Percentiles rank a stretch among this genome's conserved stretches.
phyloP scores from a whole-genome alignment of 208 protist species.

The Acanthamoeba lenticulata region DNA sequence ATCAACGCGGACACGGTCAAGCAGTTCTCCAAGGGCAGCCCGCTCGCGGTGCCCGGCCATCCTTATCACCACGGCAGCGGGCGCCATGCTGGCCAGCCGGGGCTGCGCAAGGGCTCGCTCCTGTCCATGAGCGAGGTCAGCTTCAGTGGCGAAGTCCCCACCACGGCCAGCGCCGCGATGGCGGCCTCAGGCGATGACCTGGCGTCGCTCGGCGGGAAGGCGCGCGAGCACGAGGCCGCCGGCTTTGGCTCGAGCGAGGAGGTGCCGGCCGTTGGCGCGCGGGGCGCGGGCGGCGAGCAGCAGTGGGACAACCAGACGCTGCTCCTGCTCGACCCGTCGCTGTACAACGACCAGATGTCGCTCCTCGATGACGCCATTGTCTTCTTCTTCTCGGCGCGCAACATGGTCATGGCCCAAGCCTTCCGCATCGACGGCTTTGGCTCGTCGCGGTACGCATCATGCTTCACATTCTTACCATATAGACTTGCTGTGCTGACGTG shows the following conservation, averaged over 20 bases:
- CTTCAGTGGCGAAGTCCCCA: background rate
- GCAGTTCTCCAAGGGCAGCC: background rate
- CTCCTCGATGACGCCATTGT: conserved; percentile 11
- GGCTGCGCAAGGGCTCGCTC: background rate
- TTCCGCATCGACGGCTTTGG: conserved; percentile 58
- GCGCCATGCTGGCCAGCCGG: background rate
- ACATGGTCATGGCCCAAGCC: conserved; percentile 57
- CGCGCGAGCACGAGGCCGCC: background rate
- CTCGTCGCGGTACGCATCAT: background rate
- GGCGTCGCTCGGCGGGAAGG: background rate
- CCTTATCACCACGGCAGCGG: background rate
- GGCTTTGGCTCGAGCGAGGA: background rate
- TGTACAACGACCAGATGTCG: conserved; percentile 46
- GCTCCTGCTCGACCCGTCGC: conserved; percentile 10
- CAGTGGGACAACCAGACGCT: background rate
- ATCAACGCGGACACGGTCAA: conserved; percentile 51
- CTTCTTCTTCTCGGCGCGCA: conserved; percentile 60
- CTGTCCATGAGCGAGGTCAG: background rate
- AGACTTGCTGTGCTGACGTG: no score
- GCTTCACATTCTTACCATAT: background rate
- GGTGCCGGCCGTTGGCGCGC: background rate
- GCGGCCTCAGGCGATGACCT: no score
- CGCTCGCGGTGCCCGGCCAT: background rate
- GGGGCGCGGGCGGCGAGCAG: background rate
- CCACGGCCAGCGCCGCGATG: background rate